Evolutionary conservation across 2,329 filamentous ascomycete species (phyloP), one percentile per base, ranked within the genome.

Genomic region (Ophiosphaerella korrae): DNA sequence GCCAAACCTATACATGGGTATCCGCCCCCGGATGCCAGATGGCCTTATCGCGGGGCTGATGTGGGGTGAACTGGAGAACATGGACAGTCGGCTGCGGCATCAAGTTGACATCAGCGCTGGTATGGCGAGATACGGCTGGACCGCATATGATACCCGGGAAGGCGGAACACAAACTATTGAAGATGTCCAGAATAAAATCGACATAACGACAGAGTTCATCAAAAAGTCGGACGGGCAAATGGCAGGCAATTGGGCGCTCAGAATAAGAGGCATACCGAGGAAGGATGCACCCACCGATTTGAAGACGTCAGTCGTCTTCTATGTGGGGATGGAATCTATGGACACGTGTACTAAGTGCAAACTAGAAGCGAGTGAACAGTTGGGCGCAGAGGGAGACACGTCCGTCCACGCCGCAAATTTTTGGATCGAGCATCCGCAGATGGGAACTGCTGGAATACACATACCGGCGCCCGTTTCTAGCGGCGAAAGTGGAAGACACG

Each of bases 81-180:
- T 86, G 72, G 77, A 92, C 67, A 77, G 86, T 53, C 88, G 90
- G 62, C 87, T 97, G 62, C 87, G 93, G 54, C 91, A 96, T 73
- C 96, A 92, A 0, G 97, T 94, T 75, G 92, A 97, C 73, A 92
- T 97, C 71, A 84, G 92, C 71, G 90, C 94, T 68, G 89, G 89
- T 59, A 96, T 97, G 84, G 87, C 85, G 37, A 92, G 92, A 42
- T 97, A 97, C 73, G 93, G 93, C 54, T 99, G 94, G 93, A 92
- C 96, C 63, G 89, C 94, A 70, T 99, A 95, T 74, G 92, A 97
- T 75, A 86, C 90, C 29, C 83, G 93, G 50, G 87, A 81, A 45
- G 94, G 93, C 53, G 94, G 93, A 42, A 81, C 88, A 14, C 90
- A 97, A 75, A 88, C 88, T 1, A 92, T 97, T 49, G 89, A 93